Evolutionary conservation across 192 early-diverging fungal genomes (phyloP).

Genomic region (Dissophora ornata): DNA sequence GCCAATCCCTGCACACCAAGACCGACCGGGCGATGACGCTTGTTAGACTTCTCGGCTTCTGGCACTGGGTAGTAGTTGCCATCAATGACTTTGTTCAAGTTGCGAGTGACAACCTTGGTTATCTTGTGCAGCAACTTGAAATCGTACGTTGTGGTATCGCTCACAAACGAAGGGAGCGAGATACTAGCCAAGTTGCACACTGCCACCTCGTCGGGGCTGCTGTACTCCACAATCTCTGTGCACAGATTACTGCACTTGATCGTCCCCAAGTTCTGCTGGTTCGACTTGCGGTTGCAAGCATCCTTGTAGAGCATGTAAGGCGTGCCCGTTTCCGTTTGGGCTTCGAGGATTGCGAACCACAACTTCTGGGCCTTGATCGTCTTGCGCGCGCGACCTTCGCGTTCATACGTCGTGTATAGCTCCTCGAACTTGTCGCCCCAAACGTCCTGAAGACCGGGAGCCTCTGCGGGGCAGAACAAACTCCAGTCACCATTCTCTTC

Average conservation of each 20-base stretch:
- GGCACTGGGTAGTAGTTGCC: slow-evolving; percentile 95
- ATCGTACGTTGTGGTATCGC: slow-evolving; percentile 72
- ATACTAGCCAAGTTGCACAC: slow-evolving; percentile 98
- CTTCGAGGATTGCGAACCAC: slow-evolving; percentile 95
- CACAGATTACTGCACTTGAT: slow-evolving; percentile 99
- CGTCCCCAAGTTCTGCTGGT: slow-evolving; percentile 98
- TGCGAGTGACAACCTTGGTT: slow-evolving; percentile 87
- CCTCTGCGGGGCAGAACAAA: slow-evolving; percentile 95
- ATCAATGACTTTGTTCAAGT: slow-evolving; percentile 98
- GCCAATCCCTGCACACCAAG: slow-evolving; percentile 97
- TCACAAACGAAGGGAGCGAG: slow-evolving; percentile 89
- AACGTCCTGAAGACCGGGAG: slow-evolving; percentile 87
- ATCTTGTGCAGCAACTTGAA: slow-evolving; percentile 87
- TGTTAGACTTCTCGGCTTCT: slow-evolving; percentile 88
- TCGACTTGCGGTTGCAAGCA: slow-evolving; percentile 98
- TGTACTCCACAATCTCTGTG: slow-evolving; percentile 98
- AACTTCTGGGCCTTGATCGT: slow-evolving; percentile 96
- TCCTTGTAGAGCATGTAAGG: slow-evolving; percentile 99
- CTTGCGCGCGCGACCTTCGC: slow-evolving; percentile 82
- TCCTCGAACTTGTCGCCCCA: slow-evolving; percentile 95
- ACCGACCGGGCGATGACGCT: slow-evolving; percentile 94
- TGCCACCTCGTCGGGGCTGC: slow-evolving; percentile 93
- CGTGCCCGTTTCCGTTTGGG: slow-evolving; percentile 96
- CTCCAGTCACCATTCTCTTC: slow-evolving; percentile 93
- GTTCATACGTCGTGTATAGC: slow-evolving; percentile 89